Evolutionary conservation across 2,329 filamentous ascomycete species (phyloP), one percentile per base, ranked within the genome.

Genomic region (Botrytis elliptica): DNA sequence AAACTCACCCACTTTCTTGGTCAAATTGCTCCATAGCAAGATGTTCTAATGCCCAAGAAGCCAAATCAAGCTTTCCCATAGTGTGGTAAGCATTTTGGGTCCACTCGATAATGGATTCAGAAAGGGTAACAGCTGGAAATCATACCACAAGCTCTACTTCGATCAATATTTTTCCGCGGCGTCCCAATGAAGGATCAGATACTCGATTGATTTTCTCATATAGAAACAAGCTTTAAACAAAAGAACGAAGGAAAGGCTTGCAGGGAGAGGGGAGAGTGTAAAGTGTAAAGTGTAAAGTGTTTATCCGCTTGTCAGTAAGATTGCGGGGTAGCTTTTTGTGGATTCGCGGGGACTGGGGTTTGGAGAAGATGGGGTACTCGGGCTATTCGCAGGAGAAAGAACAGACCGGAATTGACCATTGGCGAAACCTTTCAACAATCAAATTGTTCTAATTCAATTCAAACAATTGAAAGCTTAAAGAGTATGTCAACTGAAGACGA

Each of bases 141-240:
- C 18, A 22, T 25, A 16, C 49, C 20, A 60, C n/a, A 7, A 36
- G 9, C 33, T 25, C 14, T 25, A 25, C 20, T 62, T 7, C 25
- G 33, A 33, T 22, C 20, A 25, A 16, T 38, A 2, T 38, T 62
- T 8, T 38, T 36, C 59, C 59, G 59, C 33, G 20, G 22, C 16
- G 2, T 14, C 33, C 33, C 10, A 22, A 38, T 62, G 59, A 25
- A 6, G 12, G 33, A 36, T 38, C 4, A 38, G 3, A 38, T 12
- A 25, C n/a, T n/a, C n/a, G n/a, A n/a, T 25, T 7, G 14, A 2
- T 6, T 14, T 36, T 14, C 1, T 20, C 1, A 36, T 36, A 1
- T 20, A 29, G 8, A 29, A 46, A 33, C 40, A 46, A 36, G 7
- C 63, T 36, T 46, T 12, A 14, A 6, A 33, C 9, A 20, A 14